phyloP scores from a whole-genome alignment of 164 flowering plant genomes.

The Vitis rupestris region DNA sequence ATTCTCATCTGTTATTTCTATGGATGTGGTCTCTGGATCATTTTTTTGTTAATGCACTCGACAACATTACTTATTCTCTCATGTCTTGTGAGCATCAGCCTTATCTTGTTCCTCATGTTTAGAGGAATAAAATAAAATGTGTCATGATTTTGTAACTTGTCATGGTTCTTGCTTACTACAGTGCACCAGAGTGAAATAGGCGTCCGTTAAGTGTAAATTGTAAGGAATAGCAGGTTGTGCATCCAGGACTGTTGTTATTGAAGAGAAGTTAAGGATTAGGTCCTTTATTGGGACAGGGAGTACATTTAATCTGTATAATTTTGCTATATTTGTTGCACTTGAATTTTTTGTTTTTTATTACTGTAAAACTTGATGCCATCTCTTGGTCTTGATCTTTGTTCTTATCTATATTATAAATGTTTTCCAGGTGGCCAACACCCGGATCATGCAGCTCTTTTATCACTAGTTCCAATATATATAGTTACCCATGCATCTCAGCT shows the following conservation, averaged over 20 bases:
- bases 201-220: background rate
- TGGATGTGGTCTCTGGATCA: too few relatives aligned
- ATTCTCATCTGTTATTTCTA: too few relatives aligned
- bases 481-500: conserved; percentile 79
- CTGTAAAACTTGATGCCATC: background rate
- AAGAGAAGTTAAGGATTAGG: background rate
- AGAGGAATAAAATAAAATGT: background rate
- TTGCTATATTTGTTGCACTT: background rate
- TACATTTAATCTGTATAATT: background rate
- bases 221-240: background rate
- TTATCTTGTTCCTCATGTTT: background rate
- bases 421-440: conserved; percentile 36
- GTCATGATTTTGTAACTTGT: background rate
- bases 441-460: conserved; percentile 27
- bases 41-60: too few relatives aligned
- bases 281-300: background rate
- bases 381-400: background rate
- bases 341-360: background rate
- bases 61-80: background rate
- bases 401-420: background rate
- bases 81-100: background rate
- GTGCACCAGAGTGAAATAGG: background rate
- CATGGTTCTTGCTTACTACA: background rate
- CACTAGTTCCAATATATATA: conserved; percentile 54
- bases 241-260: background rate